phyloP scores from a whole-genome alignment of 2,329 filamentous ascomycete genomes.

The Cladosporium cucumerinum region DNA sequence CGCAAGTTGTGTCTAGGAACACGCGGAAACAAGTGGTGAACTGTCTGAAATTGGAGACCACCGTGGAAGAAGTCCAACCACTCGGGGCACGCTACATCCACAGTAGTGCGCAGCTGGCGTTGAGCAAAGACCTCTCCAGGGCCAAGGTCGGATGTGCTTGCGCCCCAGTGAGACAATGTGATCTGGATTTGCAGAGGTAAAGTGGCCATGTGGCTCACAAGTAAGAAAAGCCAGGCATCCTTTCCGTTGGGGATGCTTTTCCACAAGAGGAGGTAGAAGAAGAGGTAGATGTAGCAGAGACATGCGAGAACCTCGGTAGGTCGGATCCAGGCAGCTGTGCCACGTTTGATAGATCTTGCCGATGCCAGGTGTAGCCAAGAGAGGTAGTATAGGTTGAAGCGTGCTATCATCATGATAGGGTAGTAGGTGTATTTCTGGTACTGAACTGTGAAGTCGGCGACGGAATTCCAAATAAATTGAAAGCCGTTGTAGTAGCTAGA shows the following conservation, averaged over 20 bases:
- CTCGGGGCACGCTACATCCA: constrained; percentile 40
- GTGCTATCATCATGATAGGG: constrained; percentile 71
- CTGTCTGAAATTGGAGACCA: constrained; percentile 83
- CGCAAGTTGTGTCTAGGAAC: constrained; percentile 83
- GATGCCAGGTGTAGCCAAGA: constrained; percentile 74
- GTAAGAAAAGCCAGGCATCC: constrained; percentile 55
- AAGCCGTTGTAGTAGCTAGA: constrained; percentile 77
- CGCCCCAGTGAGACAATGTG: constrained; percentile 83
- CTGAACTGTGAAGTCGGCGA: constrained; percentile 67
- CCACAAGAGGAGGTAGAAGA: constrained; percentile 14
- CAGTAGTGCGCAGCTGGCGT: constrained; percentile 73
- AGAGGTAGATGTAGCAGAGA: constrained; percentile 81
- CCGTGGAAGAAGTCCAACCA: constrained; percentile 91
- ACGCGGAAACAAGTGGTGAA: constrained; percentile 81
- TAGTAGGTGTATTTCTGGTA: constrained; percentile 83
- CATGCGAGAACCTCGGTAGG: constrained; percentile 76
- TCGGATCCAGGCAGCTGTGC: constrained; percentile 77
- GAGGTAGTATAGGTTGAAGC: constrained; percentile 82
- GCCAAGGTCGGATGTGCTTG: constrained; percentile 85
- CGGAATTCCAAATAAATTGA: constrained; percentile 71
- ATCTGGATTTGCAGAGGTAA: constrained; percentile 86
- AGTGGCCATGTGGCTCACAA: constrained; percentile 76
- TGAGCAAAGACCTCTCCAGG: constrained; percentile 83
- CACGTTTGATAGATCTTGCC: constrained; percentile 67
- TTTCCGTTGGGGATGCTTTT: constrained; percentile 8